phyloP scores from a whole-genome alignment of 2,329 filamentous ascomycete species.

The Fusarium sp. region DNA sequence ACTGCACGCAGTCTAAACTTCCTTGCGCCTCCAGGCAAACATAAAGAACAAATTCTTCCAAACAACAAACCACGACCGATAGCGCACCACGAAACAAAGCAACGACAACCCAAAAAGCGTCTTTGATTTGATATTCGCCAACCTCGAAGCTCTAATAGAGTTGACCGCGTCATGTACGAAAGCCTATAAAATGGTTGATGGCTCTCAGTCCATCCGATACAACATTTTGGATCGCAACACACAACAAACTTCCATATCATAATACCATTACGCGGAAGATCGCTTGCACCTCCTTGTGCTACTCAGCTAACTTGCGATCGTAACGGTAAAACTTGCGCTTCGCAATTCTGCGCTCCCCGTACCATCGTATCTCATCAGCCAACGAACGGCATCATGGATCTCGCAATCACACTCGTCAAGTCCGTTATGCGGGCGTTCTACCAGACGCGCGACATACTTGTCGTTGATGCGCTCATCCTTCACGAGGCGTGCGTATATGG shows the following conservation, averaged over 20 bases:
- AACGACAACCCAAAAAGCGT: background rate
- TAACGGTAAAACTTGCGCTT: background rate
- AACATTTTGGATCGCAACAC: conserved; percentile 14
- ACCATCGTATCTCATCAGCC: conserved; percentile 1
- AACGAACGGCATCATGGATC: conserved; percentile 58
- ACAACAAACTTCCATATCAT: background rate
- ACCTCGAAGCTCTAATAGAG: background rate
- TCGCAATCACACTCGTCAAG: conserved; percentile 82
- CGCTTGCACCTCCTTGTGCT: background rate
- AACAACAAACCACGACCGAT: background rate
- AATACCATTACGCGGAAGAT: background rate
- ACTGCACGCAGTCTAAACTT: background rate
- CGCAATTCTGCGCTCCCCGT: background rate
- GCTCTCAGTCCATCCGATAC: conserved; percentile 31
- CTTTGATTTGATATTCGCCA: too few relatives aligned
- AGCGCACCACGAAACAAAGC: background rate
- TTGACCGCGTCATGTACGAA: conserved; percentile 28
- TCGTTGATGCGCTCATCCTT: conserved; percentile 87
- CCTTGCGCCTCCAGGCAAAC: background rate
- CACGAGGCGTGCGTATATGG: conserved; percentile 76
- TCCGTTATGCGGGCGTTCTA: conserved; percentile 90
- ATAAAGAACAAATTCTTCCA: background rate
- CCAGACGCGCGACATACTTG: conserved; percentile 83
- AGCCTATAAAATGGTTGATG: conserved; percentile 36
- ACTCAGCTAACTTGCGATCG: background rate